Evolutionary conservation across 768 basidiomycete genomes (phyloP).

Genomic region (Russula foetens): DNA sequence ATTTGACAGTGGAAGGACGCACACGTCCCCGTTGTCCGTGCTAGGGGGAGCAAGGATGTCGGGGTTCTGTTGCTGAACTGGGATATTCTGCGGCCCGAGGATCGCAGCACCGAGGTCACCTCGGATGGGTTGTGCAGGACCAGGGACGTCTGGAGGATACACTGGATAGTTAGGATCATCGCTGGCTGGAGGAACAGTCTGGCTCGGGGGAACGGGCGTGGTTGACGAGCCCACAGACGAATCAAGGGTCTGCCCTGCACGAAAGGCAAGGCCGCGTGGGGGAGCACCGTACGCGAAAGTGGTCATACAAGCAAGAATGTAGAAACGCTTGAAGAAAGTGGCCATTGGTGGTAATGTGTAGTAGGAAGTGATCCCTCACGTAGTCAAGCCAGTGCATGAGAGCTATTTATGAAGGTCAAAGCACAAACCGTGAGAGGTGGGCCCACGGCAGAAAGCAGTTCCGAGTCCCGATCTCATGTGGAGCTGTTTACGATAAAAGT

Average conservation of each 20-base stretch:
- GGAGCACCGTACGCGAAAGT: neutral
- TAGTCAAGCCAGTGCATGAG: neutral
- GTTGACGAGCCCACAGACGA: too few relatives aligned
- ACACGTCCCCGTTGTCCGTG: constrained; percentile 51
- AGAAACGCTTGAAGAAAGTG: neutral
- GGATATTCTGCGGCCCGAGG: constrained; percentile 50
- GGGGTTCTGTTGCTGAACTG: constrained; percentile 48
- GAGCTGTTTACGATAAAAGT: too few relatives aligned
- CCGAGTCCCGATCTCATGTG: too few relatives aligned
- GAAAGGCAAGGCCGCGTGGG: neutral
- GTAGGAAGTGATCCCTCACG: neutral
- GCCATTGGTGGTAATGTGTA: neutral
- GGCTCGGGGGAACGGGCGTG: neutral
- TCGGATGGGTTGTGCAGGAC: constrained; percentile 37
- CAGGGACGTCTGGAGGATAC: constrained; percentile 20
- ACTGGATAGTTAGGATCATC: constrained; percentile 24
- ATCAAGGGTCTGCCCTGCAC: neutral
- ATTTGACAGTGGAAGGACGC: neutral
- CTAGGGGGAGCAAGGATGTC: constrained; percentile 52
- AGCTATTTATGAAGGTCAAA: neutral
- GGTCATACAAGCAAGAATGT: neutral
- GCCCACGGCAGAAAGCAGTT: neutral
- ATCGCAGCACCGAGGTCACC: constrained; percentile 37
- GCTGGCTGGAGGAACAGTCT: constrained; percentile 23
- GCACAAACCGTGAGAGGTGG: neutral